Base-by-base conservation (phyloP, 2,329 filamentous ascomycete species). In the Exophiala sideris region DNA sequence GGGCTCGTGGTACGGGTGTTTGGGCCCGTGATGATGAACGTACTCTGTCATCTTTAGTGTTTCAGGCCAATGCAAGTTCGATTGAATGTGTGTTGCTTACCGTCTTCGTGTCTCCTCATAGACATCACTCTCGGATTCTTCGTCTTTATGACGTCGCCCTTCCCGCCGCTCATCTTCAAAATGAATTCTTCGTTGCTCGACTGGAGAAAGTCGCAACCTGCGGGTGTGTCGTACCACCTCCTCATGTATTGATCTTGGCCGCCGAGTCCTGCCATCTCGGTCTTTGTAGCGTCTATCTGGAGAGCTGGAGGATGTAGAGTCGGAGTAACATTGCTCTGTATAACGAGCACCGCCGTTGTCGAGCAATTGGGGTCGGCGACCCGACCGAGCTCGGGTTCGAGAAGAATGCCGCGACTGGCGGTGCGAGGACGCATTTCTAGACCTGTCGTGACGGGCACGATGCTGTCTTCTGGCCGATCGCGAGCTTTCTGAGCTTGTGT, bases 401-500 rank as follows among this genome's bases (percentile, higher is more conserved):
- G 50, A 54, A 18, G 36, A 24, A 20, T 45, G 50, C 12, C 33
- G 40, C 16, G 40, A 7, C 24, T 38, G 29, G 9, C 32, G 29
- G 24, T 45, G 20, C 18, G 12, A 42, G 29, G 46, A 48, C 10
- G 12, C 12, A 18, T 20, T 49, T 40, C 53, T 46, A 16, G 35
- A 42, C 36, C 29, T 47, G 2, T 14, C 39, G 10, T 42, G 18
- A 40, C 49, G 48, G n/a, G 52, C 51, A 44, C 47, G 52, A 33
- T 39, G 51, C 16, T 42, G 50, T 18, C 45, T 41, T 41, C 45
- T 48, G 29, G 46, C 10, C 29, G 40, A 45, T 48, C 24, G 16
- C n/a, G 48, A 48, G 40, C 52, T 48, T 40, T 56, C 56, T 34
- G 53, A 52, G 18, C 39, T 58, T 35, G 48, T 55, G 7, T 51